Base-by-base conservation (phyloP, 352 stramenopile species). In the Phytophthora litchii region DNA sequence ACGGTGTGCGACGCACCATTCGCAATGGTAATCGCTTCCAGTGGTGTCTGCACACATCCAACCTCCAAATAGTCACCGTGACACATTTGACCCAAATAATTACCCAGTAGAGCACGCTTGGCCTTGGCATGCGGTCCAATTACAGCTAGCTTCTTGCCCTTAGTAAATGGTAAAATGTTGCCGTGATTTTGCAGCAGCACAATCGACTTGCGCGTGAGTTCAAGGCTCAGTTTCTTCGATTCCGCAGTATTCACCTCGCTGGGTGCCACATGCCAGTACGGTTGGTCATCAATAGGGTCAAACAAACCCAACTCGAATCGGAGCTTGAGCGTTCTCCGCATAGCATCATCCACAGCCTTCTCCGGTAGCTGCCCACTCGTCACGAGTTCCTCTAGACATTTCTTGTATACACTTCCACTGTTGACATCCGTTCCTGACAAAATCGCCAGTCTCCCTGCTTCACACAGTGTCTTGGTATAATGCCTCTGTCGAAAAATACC, bases 261-360 rank as follows among this genome's bases (percentile, higher is more conserved):
- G 0, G 84, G 73, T 12, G 72, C 19, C 9, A 94, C 78, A 34
- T 93, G 65, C 69, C 80, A 86, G 57, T 93, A 97, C 34, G 85
- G 83, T 29, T 95, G 83, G 36, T 89, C 67, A 2, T 91, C 86
- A 42, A 92, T 86, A 1, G 84, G 76, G 45, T 97, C 91, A 67
- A 98, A 98, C 11, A 97, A 58, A 0, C 95, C 95, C 7, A 98
- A 67, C 29, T 95, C 63, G 49, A 99, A 97, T 23, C 92, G 86
- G 10, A 98, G 78, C 54, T 76, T 76, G 8, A 98, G 83, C 19
- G 84, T 90, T 17, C 71, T 68, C 3, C 82, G 72, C 17, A 90
- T 65, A 8, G 82, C 74, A 67, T 79, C 74, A 73, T 95, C 61
- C 12, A 85, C 49, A 70, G 71, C 60, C 45, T 85, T 68, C 64